Base-by-base conservation (phyloP, 2,329 filamentous ascomycete species). In the Trichoderma asperellum region DNA sequence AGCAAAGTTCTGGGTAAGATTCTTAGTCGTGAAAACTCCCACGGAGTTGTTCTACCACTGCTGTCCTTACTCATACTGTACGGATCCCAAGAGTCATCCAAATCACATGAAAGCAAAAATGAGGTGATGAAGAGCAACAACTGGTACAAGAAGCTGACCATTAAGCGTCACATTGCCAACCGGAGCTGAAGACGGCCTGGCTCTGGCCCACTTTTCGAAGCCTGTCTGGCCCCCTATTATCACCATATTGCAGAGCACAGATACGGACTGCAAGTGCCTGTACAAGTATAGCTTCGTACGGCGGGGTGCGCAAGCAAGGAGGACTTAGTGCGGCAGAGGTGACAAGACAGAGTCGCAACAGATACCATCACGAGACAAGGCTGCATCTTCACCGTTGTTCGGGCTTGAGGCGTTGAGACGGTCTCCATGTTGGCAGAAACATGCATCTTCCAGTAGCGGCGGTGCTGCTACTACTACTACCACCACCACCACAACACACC, bases 1-100 rank as follows among this genome's bases (percentile, higher is more conserved):
- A 68, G 49, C 57, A 61, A 68, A 52, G 65, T 61, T 49, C 49
- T 55, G 34, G 65, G 40, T 57, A 61, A 68, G 65, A 57, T 68
- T 68, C 65, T 55, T 61, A 56, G 65, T 34, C 65, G 18, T 53
- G 52, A 29, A 32, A 24, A 7, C 47, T 55, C 61, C 61, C 43
- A 11, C 24, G 24, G 24, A 24, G 24, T 24, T 24, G 35, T 49
- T 68, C 32, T 53, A 43, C 55, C 29, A 16, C 40, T 47, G 62
- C 61, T 52, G 55, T 40, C 14, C 56, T 24, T 49, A 52, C 40
- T 52, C 37, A 21, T 59, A 59, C 35, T 47, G 63, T 52, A 67
- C 21, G 63, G 27, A 47, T 37, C 29, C 62, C 40, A 32, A 5
- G 11, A 49, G 21, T 24, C 8, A 49, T 24, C 4, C 47, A 21